A percentile compares a stretch with the other conserved stretches of the same genome.
phyloP scores from a whole-genome alignment of 2,329 filamentous ascomycete genomes.

The Aspergillus awamori region DNA sequence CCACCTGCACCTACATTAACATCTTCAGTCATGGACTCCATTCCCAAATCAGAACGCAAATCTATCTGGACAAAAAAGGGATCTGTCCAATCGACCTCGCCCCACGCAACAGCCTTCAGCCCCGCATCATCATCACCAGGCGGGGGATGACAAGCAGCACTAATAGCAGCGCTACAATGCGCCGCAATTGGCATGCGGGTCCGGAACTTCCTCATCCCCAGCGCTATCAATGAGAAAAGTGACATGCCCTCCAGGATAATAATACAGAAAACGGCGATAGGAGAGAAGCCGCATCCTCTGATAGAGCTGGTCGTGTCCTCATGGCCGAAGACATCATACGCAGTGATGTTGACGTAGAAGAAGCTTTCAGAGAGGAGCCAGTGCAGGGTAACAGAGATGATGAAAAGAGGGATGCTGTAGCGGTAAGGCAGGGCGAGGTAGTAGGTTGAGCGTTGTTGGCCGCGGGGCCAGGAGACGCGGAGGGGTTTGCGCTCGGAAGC shows the following conservation, averaged over 20 bases:
- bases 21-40: no score
- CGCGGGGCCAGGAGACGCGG: constrained; percentile 44
- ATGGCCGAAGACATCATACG: constrained; percentile 19
- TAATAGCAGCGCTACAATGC: constrained; percentile 36
- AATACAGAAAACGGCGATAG: constrained; percentile 10
- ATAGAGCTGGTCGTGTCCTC: not conserved
- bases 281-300: constrained; percentile 10
- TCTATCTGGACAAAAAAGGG: not conserved
- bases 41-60: not conserved
- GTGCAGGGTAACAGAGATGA: constrained; percentile 42
- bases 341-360: constrained; percentile 41
- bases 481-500: constrained; percentile 40
- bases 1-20: no score
- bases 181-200: constrained; percentile 32
- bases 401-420: constrained; percentile 32
- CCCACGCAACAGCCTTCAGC: constrained; percentile 31
- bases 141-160: constrained; percentile 35
- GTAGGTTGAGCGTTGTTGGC: constrained; percentile 46
- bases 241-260: constrained; percentile 5
- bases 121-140: constrained; percentile 19
- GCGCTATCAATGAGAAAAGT: constrained; percentile 14
- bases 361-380: constrained; percentile 53
- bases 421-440: constrained; percentile 47
- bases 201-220: constrained; percentile 23
- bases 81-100: constrained; percentile 8